Base-by-base conservation (phyloP, 306 rosid species). In the Prunus kanzakura region DNA sequence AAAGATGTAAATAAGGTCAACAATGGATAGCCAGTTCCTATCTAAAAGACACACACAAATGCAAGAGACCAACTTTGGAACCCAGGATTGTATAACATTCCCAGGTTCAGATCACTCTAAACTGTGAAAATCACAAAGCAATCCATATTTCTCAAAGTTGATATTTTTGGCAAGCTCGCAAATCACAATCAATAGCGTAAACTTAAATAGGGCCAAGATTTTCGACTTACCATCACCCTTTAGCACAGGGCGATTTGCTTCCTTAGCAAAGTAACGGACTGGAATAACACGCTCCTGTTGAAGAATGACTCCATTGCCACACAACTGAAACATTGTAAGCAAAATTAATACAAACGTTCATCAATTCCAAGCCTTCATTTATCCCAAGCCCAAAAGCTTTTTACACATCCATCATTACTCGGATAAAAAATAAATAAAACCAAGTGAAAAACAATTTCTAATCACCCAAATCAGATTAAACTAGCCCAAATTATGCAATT, bases 221-320 rank as follows among this genome's bases (percentile, higher is more conserved):
- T 22, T 65, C 50, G 57, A 78, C 97, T 88, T 83, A 95, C 99
- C 80, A 75, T 92, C 99, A 82, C 99, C 99, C 91, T 92, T 89
- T 4, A 95, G 89, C 32, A 85, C 67, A 25, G 91, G 86, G 64
- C 86, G 93, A 52, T 72, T 78, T 55, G 98, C 81, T 81, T 78
- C 93, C 79, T 92, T 82, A 61, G 97, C 97, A 74, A 84, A 95
- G 86, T 71, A 79, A 67, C 99, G 97, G 64, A 88, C 91, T 6
- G 90, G 93, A 87, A 91, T 67, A 47, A 86, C 86, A 86, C 78
- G 71, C 73, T 87, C 93, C 82, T 80, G 93, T 38, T 85, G 96
- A 47, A 91, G 72, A 75, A 88, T 79, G 32, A 81, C 69, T 84
- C 86, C 91, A 79, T 86, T 81, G 61, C 87, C 92, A 84, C 78